Conservation (phyloP, 345 rosid species). For the Salix exigua region DNA sequence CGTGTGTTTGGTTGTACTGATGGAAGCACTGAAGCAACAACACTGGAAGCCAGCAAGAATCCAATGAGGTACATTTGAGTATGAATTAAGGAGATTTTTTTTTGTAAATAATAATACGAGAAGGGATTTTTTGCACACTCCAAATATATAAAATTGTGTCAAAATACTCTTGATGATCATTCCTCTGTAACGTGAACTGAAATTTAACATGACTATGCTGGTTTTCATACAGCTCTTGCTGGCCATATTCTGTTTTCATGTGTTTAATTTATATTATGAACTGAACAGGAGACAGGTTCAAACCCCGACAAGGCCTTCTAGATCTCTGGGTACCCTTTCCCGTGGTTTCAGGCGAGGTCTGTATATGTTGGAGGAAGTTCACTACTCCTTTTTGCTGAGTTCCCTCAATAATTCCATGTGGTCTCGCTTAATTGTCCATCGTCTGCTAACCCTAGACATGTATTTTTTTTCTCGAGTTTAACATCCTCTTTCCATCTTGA, state of each 20-base stretch:
- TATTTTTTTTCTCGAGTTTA: background rate
- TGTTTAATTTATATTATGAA: constrained; percentile 4
- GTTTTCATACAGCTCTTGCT: background rate
- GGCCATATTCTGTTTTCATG: background rate
- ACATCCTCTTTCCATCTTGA: background rate
- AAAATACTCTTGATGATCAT: background rate
- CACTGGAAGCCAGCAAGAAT: constrained; percentile 61
- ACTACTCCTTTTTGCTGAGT: background rate
- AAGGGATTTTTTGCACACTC: background rate
- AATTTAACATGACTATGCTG: background rate
- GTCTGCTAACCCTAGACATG: background rate
- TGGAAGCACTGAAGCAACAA: constrained; percentile 51
- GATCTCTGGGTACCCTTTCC: constrained; percentile 46
- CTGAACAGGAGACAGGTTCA: constrained; percentile 47
- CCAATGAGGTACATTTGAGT: constrained; percentile 51
- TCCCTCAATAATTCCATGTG: background rate
- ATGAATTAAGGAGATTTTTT: background rate
- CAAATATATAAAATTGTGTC: constrained; percentile 3
- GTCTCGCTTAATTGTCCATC: background rate
- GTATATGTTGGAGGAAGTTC: constrained; percentile 6
- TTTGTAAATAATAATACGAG: background rate
- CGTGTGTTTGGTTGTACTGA: constrained; percentile 61
- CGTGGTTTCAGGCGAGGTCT: constrained; percentile 55
- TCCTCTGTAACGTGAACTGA: background rate
- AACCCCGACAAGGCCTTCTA: constrained; percentile 48